Percentiles rank a stretch among this genome's conserved stretches.
phyloP scores from a whole-genome alignment of 2,329 filamentous ascomycete species.

The Alternaria ventricosa region DNA sequence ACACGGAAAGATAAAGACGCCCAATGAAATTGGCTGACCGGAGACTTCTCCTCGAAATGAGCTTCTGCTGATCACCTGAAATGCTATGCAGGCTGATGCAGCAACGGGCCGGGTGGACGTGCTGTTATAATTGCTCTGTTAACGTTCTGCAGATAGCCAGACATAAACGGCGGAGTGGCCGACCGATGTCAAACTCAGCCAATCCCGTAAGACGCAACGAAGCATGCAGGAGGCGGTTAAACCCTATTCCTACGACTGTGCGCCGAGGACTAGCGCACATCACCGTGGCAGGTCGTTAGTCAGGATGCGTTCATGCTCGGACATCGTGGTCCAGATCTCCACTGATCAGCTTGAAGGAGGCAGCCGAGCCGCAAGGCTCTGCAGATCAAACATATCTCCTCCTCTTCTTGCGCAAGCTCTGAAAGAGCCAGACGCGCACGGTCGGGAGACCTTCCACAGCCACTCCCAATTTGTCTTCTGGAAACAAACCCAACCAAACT shows the following conservation, averaged over 20 bases:
- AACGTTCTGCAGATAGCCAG: neutral
- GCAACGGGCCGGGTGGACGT: neutral
- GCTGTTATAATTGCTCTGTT: constrained; percentile 11
- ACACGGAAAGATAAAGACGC: neutral
- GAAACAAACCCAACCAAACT: neutral
- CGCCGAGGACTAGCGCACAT: neutral
- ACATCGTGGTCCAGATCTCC: neutral
- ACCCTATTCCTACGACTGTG: neutral
- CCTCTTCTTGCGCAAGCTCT: neutral
- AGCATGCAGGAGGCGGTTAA: constrained; percentile 3
- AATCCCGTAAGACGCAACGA: neutral
- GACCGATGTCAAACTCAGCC: constrained; percentile 2
- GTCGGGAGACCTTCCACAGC: neutral
- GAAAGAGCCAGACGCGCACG: neutral
- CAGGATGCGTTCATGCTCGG: constrained; percentile 1
- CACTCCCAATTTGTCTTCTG: neutral
- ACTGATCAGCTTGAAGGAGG: neutral
- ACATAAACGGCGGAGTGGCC: neutral
- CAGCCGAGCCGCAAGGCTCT: neutral
- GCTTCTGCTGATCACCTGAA: neutral
- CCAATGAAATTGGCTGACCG: neutral
- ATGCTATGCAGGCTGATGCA: neutral
- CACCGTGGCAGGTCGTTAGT: neutral
- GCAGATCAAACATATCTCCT: neutral
- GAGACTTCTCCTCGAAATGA: neutral